Conservation (phyloP, 495 filamentous ascomycete genomes). For the Copromyces sp. region DNA sequence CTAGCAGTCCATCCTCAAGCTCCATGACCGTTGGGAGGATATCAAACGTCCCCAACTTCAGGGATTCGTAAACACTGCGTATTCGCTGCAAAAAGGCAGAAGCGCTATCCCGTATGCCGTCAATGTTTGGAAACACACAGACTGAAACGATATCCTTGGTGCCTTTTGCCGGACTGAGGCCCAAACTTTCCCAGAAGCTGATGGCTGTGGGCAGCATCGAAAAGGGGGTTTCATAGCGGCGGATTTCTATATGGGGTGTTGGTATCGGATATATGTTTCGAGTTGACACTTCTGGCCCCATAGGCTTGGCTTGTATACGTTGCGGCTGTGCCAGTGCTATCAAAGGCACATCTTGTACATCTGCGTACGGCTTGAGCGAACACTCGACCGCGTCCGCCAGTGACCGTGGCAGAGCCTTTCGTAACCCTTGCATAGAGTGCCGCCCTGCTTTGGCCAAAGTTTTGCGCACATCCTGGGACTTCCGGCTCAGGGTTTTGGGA, state of each 20-base stretch:
- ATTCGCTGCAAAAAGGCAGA: constrained; percentile 63
- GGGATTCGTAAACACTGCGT: constrained; percentile 63
- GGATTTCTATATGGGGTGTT: constrained; percentile 65
- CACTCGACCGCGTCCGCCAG: constrained; percentile 27
- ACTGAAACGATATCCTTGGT: constrained; percentile 69
- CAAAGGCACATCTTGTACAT: constrained; percentile 43
- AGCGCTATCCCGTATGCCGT: constrained; percentile 48
- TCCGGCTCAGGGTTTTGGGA: constrained; percentile 1
- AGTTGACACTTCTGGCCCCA: constrained; percentile 24
- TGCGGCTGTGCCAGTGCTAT: constrained; percentile 30
- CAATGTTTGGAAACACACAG: constrained; percentile 63
- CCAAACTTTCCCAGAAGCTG: constrained; percentile 84
- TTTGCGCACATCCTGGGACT: constrained; percentile 19
- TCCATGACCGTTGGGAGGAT: constrained; percentile 42
- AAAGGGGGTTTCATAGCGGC: constrained; percentile 60
- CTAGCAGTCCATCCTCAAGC: constrained; percentile 49
- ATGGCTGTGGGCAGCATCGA: constrained; percentile 73
- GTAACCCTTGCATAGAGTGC: constrained; percentile 31
- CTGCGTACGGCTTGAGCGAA: constrained; percentile 36
- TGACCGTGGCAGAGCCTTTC: constrained; percentile 24
- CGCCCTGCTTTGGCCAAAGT: constrained; percentile 28
- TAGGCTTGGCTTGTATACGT: constrained; percentile 35
- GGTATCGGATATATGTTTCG: constrained; percentile 39
- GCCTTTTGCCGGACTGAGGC: constrained; percentile 67
- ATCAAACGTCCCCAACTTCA: constrained; percentile 64